Conservation (phyloP, 139 green algal species). For the Chlorella ohadii region DNA sequence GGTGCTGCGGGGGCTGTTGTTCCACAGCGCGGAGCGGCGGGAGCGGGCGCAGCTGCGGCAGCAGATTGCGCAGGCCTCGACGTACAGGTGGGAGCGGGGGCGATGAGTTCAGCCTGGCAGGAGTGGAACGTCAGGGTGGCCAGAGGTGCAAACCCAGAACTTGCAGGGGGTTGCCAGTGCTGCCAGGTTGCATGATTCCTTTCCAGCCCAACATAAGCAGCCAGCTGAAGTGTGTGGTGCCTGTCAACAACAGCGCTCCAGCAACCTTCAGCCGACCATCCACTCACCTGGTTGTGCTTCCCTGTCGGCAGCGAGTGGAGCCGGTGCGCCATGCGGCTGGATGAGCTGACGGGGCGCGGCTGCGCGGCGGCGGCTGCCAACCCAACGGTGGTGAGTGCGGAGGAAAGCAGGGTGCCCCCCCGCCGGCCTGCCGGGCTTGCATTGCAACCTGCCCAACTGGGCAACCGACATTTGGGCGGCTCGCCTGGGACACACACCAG, state of each 20-base stretch:
- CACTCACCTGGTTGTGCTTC: neutral
- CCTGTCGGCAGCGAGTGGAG: conserved; percentile 51
- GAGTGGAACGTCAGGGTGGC: no score
- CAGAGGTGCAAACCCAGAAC: no score
- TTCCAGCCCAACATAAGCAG: no score
- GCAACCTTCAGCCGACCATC: neutral
- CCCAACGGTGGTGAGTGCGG: no score
- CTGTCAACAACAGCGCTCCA: neutral
- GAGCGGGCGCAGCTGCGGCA: conserved; percentile 6
- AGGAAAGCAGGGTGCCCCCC: neutral
- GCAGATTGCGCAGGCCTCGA: neutral
- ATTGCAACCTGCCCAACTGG: no score
- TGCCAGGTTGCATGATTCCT: no score
- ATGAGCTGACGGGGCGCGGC: conserved; percentile 45
- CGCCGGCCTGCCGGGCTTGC: no score
- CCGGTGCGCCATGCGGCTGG: conserved; percentile 54
- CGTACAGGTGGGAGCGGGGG: neutral
- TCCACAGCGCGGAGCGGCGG: neutral
- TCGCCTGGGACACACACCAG: no score
- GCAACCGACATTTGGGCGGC: no score
- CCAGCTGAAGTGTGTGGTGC: neutral
- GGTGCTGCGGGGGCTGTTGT: neutral
- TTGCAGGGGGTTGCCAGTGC: no score
- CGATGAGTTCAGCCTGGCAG: no score
- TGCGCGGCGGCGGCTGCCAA: no score